Evolutionary conservation across 2,329 filamentous ascomycete genomes (phyloP), one percentile per base, ranked within the genome.

Genomic region (Leptodontidium sp.): DNA sequence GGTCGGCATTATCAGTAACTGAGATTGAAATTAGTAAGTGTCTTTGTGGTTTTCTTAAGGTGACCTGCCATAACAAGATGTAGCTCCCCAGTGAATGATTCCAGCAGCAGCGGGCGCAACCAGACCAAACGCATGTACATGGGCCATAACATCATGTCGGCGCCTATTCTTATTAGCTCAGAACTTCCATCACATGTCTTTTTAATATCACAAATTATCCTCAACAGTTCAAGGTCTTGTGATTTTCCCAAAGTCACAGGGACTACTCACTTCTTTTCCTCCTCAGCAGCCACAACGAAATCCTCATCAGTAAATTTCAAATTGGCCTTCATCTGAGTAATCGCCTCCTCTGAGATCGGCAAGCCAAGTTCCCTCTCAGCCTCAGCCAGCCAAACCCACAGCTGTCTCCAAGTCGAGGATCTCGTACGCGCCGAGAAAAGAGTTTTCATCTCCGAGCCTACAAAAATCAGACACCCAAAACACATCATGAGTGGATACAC

Each of bases 371-470:
- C 91, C 79, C 90, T 90, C 84, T 97, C 91, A 11, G 87, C 85
- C 84, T 97, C 91, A 29, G 94, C 94, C 12, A 97, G 90, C 81
- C 86, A 90, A 55, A 95, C 83, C 94, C 94, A 98, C 21, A 97
- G 73, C 87, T 88, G 65, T 75, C 76, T 55, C 70, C 70, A 72
- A 86, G 84, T 29, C 81, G 83, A 2, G 83, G 65, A 64, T 21
- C 77, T 87, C 65, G 88, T 90, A 53, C 93, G 88, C 68, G 90
- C 88, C 74, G 90, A 91, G 84, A 97, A 98, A 70, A 97, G 88
- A 72, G 87, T 85, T 75, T 90, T 87, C 91, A 96, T 94, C 81
- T 92, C 91, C 7, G 66, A 65, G 70, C 74, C 70, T 72, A 40
- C 38, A 40, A 2, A 40, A 40, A 40, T 40, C 38, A 40, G 38